Conservation (phyloP, 129 eudicot species). For the Ambrosia trifida region DNA sequence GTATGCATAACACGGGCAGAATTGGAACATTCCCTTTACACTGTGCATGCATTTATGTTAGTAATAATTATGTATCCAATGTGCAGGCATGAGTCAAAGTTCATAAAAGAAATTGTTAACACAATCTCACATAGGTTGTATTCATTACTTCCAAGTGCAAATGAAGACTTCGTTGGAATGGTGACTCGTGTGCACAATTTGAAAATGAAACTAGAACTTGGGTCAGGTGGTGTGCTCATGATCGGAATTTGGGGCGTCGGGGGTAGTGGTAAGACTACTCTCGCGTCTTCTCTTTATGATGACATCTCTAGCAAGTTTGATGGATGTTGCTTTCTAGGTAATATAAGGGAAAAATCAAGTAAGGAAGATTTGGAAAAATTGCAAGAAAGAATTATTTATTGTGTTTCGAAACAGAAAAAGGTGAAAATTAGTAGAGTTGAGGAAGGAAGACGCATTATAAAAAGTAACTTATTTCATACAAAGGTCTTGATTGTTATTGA, state of each 20-base stretch:
- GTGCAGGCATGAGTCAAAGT: constrained; percentile 16
- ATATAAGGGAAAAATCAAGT: constrained; percentile 6
- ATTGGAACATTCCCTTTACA: neutral
- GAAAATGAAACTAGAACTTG: neutral
- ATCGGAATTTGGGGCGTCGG: constrained; percentile 37
- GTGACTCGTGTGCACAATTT: constrained; percentile 18
- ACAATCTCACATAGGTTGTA: neutral
- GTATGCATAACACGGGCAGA: no score
- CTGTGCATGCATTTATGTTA: neutral
- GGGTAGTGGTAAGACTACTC: constrained; percentile 29
- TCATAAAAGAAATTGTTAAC: constrained; percentile 11
- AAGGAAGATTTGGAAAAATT: neutral
- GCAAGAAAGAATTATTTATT: neutral
- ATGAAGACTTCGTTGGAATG: constrained; percentile 18
- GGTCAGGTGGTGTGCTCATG: constrained; percentile 10
- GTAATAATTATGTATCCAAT: neutral
- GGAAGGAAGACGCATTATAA: constrained; percentile 14
- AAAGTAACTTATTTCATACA: neutral
- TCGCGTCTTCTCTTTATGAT: constrained; percentile 18
- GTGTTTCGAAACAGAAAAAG: neutral
- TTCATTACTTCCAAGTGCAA: neutral
- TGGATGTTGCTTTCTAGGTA: constrained; percentile 19
- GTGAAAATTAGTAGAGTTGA: neutral
- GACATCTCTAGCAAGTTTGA: constrained; percentile 8
- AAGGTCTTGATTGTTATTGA: constrained; percentile 25